Conservation (phyloP, 208 protist genomes). For the Trypanosoma melophagium region DNA sequence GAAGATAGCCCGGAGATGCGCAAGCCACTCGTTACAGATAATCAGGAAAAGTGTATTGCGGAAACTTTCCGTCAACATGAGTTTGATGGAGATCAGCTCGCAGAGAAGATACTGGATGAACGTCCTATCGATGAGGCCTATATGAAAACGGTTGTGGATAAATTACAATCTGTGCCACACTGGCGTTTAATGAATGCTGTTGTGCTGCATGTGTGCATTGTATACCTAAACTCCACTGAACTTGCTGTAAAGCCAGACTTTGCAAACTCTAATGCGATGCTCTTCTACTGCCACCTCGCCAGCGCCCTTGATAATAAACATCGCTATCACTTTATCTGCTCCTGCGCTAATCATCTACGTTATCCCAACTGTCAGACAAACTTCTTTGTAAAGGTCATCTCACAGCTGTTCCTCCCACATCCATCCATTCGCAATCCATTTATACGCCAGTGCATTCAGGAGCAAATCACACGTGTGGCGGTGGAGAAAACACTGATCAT, state of each 20-base stretch:
- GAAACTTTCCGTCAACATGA: slow-evolving; percentile 47
- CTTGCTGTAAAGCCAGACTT: slow-evolving; percentile 31
- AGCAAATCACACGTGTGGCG: slow-evolving; percentile 96
- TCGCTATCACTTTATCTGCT: slow-evolving; percentile 96
- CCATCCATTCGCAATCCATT: slow-evolving; percentile 36
- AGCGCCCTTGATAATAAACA: slow-evolving; percentile 90
- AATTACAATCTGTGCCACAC: slow-evolving; percentile 74
- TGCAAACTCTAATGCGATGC: slow-evolving; percentile 87
- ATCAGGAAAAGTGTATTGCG: slow-evolving; percentile 86
- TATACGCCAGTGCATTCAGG: slow-evolving; percentile 91
- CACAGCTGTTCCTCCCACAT: slow-evolving; percentile 95
- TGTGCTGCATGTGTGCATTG: slow-evolving; percentile 95
- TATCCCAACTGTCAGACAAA: slow-evolving; percentile 99
- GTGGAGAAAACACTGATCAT: slow-evolving; percentile 98
- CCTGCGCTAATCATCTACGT: slow-evolving; percentile 98
- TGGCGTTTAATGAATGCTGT: slow-evolving; percentile 95
- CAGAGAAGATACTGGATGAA: slow-evolving; percentile 45
- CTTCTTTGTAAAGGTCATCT: slow-evolving; percentile 97
- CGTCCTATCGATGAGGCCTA: slow-evolving; percentile 45
- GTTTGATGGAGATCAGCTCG: slow-evolving; percentile 41
- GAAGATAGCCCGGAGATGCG: slow-evolving; percentile 91
- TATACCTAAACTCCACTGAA: slow-evolving; percentile 47
- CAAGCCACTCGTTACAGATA: slow-evolving; percentile 74
- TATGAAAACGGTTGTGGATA: slow-evolving; percentile 28
- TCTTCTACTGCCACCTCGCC: slow-evolving; percentile 95